Evolutionary conservation across 1,284 basidiomycete genomes (phyloP), one percentile per base, ranked within the genome.

Genomic region (Stygiomarasmius scandens): DNA sequence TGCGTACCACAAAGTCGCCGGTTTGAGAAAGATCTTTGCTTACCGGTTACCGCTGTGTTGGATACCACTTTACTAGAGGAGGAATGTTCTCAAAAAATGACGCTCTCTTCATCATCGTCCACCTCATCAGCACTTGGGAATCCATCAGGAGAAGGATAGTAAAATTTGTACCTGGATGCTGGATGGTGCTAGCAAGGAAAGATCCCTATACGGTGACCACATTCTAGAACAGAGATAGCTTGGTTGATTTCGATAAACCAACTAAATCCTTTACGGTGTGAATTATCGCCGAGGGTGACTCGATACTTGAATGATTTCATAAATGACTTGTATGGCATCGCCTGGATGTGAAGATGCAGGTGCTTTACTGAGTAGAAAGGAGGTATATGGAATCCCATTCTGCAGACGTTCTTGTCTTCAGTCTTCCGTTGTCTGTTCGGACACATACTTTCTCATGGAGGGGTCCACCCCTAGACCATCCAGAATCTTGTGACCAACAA

Each of bases 331-430:
- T 89, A 90, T 0, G 90, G 90, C 34, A 92, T 72, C 4, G 77
- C 84, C 46, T 92, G 85, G 20, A 89, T 85, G 69, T 95, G 93
- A 41, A 95, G 71, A 68, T 95, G 92, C 14, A 95, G 74, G 70
- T 95, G 92, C 25, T 85, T 74, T 2, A 94, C 83, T n/a, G 87
- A 89, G 58, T 83, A 87, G 69, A 91, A 90, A 0, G 92, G 92
- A 0, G 92, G 89, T 60, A 93, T 90, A 69, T 93, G 90, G 64
- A 91, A 93, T 1, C 91, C 90, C 69, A 91, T 77, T 59, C 86
- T 90, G 69, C 25, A 45, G 52, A 23, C 22, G 10, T 12, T 34
- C 22, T n/a, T 19, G 45, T 10, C 29, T 10, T 19, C 32, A 29
- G 38, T 22, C 12, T 23, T 20, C 41, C 38, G 41, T 19, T 27